Conservation (phyloP, 176 grass and related monocot species). For the Musa itinerans region DNA sequence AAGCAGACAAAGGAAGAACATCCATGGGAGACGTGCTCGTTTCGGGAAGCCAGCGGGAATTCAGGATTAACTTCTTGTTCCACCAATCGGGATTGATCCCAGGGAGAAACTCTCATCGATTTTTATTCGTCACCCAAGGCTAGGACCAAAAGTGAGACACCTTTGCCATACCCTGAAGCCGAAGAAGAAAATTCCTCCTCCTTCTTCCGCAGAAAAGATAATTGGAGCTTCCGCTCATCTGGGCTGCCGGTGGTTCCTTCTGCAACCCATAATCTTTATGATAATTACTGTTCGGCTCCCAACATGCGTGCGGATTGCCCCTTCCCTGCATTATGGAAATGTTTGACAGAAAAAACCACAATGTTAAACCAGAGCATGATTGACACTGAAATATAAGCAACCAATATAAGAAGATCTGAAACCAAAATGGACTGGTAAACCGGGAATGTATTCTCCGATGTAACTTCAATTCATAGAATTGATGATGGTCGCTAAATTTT, state of each 20-base stretch:
- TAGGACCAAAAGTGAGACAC: neutral
- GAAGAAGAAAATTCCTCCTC: slow-evolving; percentile 22
- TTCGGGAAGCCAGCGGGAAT: slow-evolving; percentile 20
- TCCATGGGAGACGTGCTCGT: neutral
- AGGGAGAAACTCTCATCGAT: slow-evolving; percentile 24
- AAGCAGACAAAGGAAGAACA: slow-evolving; percentile 14
- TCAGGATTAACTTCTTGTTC: slow-evolving; percentile 10
- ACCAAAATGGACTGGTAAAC: no score
- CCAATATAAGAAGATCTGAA: no score
- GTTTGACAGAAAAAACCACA: neutral
- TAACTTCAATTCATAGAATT: neutral
- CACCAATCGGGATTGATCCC: slow-evolving; percentile 2
- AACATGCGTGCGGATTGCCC: neutral
- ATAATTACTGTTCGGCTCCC: neutral
- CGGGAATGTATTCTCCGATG: neutral
- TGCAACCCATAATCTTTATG: neutral
- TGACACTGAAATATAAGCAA: neutral
- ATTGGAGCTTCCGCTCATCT: slow-evolving; percentile 13
- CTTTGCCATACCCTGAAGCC: slow-evolving; percentile 7
- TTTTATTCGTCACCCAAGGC: neutral
- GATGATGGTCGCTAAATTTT: neutral
- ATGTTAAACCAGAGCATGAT: neutral
- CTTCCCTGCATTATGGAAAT: neutral
- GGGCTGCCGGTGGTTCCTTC: neutral
- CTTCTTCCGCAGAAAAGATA: slow-evolving; percentile 4